A percentile compares a stretch with the other conserved stretches of the same genome.
Evolutionary conservation across 1,139 yeast species (phyloP).

Genomic region (Protomyces inouyei): DNA sequence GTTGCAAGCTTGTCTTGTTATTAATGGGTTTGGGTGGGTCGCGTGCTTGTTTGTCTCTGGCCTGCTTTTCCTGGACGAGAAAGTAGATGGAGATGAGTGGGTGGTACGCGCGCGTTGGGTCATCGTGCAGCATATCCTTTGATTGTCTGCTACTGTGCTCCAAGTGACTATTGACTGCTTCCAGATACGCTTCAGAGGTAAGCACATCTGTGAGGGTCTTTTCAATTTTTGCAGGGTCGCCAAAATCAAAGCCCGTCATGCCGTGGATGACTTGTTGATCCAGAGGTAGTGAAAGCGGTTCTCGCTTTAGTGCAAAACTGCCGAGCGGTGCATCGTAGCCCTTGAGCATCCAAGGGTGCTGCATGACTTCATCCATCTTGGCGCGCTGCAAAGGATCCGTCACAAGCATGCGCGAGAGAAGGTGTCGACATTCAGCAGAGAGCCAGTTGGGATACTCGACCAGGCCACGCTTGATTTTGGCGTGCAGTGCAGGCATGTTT

Average conservation of each 20-base stretch:
- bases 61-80: conserved; percentile 78
- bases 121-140: conserved; percentile 19
- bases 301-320: conserved; percentile 68
- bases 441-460: conserved; percentile 87
- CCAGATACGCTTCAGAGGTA: conserved; percentile 62
- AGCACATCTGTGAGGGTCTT: conserved; percentile 57
- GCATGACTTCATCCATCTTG: conserved; percentile 65
- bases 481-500: conserved; percentile 85
- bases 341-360: conserved; percentile 92
- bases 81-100: conserved; percentile 83
- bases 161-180: conserved; percentile 60
- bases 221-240: conserved; percentile 56
- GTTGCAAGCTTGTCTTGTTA: neutral
- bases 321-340: conserved; percentile 76
- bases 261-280: conserved; percentile 66
- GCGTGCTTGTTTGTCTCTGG: conserved; percentile 41
- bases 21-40: neutral
- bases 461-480: conserved; percentile 84
- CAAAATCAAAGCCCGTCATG: conserved; percentile 76
- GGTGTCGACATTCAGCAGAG: conserved; percentile 74
- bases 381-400: conserved; percentile 84
- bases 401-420: conserved; percentile 82
- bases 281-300: conserved; percentile 69
- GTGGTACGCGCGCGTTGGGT: conserved; percentile 58
- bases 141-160: neutral